Conservation (phyloP, 1,139 yeast species). For the Zygosaccharomyces pseudobailii region DNA sequence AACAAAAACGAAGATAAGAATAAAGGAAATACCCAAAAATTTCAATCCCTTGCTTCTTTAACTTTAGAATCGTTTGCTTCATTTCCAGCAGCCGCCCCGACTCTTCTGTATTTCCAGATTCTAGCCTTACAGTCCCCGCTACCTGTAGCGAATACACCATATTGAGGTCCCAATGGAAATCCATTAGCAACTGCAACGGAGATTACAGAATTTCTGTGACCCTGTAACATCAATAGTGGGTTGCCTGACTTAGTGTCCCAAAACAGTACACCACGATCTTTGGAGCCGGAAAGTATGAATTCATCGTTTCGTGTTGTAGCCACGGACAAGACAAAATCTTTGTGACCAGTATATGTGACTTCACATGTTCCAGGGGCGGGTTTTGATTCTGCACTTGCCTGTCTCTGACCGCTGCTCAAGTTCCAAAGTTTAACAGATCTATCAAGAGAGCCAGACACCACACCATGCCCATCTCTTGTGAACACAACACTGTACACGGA, state of each 20-base stretch:
- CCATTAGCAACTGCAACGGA: slow-evolving; percentile 88
- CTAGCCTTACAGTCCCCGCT: slow-evolving; percentile 97
- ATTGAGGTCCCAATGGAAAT: slow-evolving; percentile 51
- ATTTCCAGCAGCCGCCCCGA: slow-evolving; percentile 7
- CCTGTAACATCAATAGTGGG: slow-evolving; percentile 92
- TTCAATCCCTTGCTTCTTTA: slow-evolving; percentile 18
- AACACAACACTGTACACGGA: slow-evolving; percentile 94
- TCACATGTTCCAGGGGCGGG: slow-evolving; percentile 61
- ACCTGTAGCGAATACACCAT: slow-evolving; percentile 88
- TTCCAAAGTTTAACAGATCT: slow-evolving; percentile 97
- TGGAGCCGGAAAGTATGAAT: slow-evolving; percentile 89
- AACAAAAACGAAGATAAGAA: background rate
- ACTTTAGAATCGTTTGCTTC: slow-evolving; percentile 14
- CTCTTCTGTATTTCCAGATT: slow-evolving; percentile 65
- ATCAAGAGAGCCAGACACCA: slow-evolving; percentile 92
- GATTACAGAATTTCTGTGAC: slow-evolving; percentile 93
- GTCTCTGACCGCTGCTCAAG: slow-evolving; percentile 46
- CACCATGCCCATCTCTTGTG: slow-evolving; percentile 86
- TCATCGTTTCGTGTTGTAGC: slow-evolving; percentile 93
- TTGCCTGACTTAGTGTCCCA: slow-evolving; percentile 95
- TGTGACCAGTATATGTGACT: slow-evolving; percentile 92
- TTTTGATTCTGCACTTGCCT: slow-evolving; percentile 36
- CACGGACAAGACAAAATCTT: slow-evolving; percentile 90
- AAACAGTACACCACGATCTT: slow-evolving; percentile 94
- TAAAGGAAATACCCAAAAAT: background rate